Evolutionary conservation across 78 protist genomes (phyloP), one percentile per base, ranked within the genome.

Genomic region (Planoprotostelium fungivorum): DNA sequence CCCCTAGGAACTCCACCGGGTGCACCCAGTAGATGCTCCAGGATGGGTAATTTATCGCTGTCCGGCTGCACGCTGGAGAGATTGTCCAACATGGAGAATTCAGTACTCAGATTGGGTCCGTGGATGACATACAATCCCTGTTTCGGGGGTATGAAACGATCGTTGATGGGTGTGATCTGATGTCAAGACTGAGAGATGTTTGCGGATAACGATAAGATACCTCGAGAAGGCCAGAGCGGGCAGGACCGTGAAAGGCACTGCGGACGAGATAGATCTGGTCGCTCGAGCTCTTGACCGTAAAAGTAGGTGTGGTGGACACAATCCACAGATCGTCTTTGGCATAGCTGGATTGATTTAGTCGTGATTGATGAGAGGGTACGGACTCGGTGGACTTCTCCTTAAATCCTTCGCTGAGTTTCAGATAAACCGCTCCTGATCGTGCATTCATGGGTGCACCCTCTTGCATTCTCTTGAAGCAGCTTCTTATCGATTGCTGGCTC

Each of bases 281-380:
- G n/a, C n/a, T n/a, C 1, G 88, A 1, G 38, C 38, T 83, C 28
- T 28, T 85, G 23, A 10, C 38, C 34, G 92, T 86, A 36, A 94
- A 89, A 88, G 89, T 85, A 0, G 83, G 84, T 25, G 63, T 88
- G 29, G 38, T 37, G 29, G 86, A 38, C 16, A 94, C 34, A 35
- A 94, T 84, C 96, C 96, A 94, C 29, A 94, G 51, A 84, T 94
- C 96, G 89, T 94, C 96, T 86, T 94, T 94, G 35, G 88, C 63
- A 87, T 89, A 93, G 5, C 63, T 39, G 1, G 37, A n/a, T n/a
- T 34, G 1, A 51, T 84, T 63, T 73, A 84, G 85, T 63, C 87
- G 5, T 25, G 5, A 51, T 51, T 16, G 73, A 51, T 51, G 73
- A 51, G 16, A 51, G 5, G 16, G 5, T 51, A 51, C 16, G 5